phyloP scores from a whole-genome alignment of 768 basidiomycete genomes.

The Multifurca ochricompacta region DNA sequence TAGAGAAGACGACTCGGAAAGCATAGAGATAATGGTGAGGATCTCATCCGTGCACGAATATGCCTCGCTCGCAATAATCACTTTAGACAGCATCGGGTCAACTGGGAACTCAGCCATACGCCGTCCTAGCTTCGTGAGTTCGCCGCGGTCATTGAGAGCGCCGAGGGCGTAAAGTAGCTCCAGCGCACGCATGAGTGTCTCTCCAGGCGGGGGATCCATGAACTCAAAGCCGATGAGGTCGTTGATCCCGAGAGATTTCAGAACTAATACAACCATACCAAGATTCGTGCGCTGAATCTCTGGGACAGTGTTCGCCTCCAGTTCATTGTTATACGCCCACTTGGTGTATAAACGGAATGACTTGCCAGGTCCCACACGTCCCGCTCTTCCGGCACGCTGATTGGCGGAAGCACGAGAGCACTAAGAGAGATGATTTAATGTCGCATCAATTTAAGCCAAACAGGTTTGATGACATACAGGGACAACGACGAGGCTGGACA shows the following conservation, averaged over 20 bases:
- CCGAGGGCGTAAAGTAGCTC: constrained; percentile 93
- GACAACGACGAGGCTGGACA: constrained; percentile 94
- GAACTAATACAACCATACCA: constrained; percentile 87
- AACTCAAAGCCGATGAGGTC: constrained; percentile 98
- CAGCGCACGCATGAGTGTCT: constrained; percentile 92
- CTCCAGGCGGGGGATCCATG: constrained; percentile 95
- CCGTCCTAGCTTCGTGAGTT: constrained; percentile 93
- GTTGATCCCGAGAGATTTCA: constrained; percentile 97
- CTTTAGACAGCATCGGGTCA: constrained; percentile 95
- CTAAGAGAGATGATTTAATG: constrained; percentile 30
- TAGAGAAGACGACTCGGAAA: constrained; percentile 89
- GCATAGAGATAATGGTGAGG: constrained; percentile 94
- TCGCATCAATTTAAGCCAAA: background rate
- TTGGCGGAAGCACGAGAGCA: constrained; percentile 97
- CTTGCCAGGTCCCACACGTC: constrained; percentile 96
- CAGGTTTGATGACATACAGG: constrained; percentile 50
- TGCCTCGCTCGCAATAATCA: constrained; percentile 91
- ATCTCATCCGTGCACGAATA: constrained; percentile 96
- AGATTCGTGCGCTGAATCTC: constrained; percentile 99
- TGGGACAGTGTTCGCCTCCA: constrained; percentile 95
- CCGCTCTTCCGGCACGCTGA: constrained; percentile 93
- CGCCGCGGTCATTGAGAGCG: constrained; percentile 92
- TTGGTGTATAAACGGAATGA: constrained; percentile 98
- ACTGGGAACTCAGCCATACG: constrained; percentile 99
- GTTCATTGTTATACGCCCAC: constrained; percentile 94